Evolutionary conservation across 352 stramenopile species (phyloP).

Genomic region (Phytophthora ohioensis): DNA sequence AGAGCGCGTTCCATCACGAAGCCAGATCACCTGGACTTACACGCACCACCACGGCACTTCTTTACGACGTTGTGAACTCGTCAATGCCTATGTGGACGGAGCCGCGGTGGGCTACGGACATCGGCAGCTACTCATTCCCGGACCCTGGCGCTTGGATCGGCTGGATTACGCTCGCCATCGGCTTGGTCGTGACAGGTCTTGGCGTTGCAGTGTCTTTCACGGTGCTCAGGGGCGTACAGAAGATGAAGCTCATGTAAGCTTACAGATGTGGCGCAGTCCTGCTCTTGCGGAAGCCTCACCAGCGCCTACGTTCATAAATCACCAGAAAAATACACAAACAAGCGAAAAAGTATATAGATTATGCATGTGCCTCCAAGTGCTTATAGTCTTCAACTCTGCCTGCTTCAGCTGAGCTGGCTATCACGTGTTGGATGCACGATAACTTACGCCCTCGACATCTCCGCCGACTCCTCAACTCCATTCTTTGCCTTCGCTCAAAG

Average conservation of each 20-base stretch:
- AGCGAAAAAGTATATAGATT: conserved; percentile 20
- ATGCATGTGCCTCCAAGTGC: conserved; percentile 7
- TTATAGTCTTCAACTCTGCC: conserved; percentile 1
- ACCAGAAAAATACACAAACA: conserved; percentile 23
- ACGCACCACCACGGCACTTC: conserved; percentile 53
- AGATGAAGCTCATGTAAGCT: conserved; percentile 85
- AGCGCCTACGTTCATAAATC: conserved; percentile 6
- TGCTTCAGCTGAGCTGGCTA: neutral
- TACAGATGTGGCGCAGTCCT: conserved; percentile 5
- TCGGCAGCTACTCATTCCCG: conserved; percentile 84
- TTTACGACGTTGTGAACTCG: conserved; percentile 74
- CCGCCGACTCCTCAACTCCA: neutral
- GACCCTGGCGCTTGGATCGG: conserved; percentile 78
- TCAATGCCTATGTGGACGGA: conserved; percentile 82
- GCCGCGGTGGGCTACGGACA: conserved; percentile 68
- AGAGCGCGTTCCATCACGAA: conserved; percentile 81
- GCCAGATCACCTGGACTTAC: conserved; percentile 71
- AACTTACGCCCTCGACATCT: conserved; percentile 14
- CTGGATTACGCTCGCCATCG: conserved; percentile 71
- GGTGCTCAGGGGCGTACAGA: conserved; percentile 73
- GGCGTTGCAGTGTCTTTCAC: conserved; percentile 53
- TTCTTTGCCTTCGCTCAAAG: neutral
- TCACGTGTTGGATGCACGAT: conserved; percentile 5
- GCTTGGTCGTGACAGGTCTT: conserved; percentile 53
- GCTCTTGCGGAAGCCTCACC: neutral